Evolutionary conservation across 2,329 filamentous ascomycete species (phyloP).

Genomic region (Mollisiaceae sp.): DNA sequence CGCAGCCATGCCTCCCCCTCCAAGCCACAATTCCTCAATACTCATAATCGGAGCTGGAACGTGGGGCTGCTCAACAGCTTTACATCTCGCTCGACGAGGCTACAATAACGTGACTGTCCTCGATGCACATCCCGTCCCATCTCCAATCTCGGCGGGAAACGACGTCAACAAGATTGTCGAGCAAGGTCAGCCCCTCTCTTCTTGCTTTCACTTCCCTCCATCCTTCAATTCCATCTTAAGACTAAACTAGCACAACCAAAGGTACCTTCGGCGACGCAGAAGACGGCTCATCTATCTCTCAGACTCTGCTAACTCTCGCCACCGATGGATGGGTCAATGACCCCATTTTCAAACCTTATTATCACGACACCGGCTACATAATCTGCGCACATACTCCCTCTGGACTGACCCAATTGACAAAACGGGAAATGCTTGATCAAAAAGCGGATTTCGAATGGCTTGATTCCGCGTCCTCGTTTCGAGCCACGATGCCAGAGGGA

Average conservation of each 20-base stretch:
- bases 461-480: constrained; percentile 51
- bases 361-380: constrained; percentile 54
- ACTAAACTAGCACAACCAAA: constrained; percentile 15
- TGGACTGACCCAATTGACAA: constrained; percentile 46
- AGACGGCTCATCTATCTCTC: constrained; percentile 36
- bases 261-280: constrained; percentile 36
- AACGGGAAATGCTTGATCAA: constrained; percentile 43
- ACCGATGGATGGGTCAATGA: constrained; percentile 51
- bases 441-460: constrained; percentile 44
- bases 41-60: constrained; percentile 50
- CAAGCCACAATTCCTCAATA: constrained; percentile 34
- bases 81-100: constrained; percentile 50
- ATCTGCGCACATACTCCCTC: constrained; percentile 48
- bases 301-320: constrained; percentile 44
- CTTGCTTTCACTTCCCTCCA: constrained; percentile 16
- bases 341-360: constrained; percentile 49
- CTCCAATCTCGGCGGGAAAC: constrained; percentile 57
- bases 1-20: neutral
- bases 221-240: constrained; percentile 18
- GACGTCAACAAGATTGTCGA: constrained; percentile 65
- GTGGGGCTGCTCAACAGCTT: constrained; percentile 50
- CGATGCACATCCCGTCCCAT: constrained; percentile 51
- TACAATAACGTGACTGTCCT: constrained; percentile 55
- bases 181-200: constrained; percentile 27
- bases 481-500: constrained; percentile 55